Evolutionary conservation across 1,284 basidiomycete species (phyloP).

Genomic region (Trichosporon coremiiforme): DNA sequence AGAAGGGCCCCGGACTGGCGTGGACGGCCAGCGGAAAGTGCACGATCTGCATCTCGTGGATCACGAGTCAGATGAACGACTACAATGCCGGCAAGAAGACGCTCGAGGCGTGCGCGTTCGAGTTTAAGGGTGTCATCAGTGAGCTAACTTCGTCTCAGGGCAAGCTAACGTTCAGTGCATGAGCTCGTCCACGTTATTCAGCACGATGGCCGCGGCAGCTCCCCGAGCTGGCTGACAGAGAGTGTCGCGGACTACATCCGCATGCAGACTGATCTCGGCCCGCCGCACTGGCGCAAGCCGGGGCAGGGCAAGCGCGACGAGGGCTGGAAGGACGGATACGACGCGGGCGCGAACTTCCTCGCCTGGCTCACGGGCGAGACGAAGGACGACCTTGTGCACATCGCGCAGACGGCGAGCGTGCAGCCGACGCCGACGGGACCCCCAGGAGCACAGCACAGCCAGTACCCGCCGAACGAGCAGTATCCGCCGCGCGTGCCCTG

Average conservation of each 20-base stretch:
- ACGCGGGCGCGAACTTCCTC: conserved; percentile 43
- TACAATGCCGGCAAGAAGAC: conserved; percentile 32
- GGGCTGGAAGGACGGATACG: conserved; percentile 46
- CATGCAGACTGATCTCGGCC: conserved; percentile 36
- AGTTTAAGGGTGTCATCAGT: conserved; percentile 51
- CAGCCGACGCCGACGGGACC: conserved; percentile 19
- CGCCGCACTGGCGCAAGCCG: conserved; percentile 42
- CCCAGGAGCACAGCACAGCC: not conserved
- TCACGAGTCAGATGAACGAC: conserved; percentile 32
- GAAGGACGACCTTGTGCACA: conserved; percentile 21
- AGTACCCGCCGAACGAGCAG: conserved; percentile 13
- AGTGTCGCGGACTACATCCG: conserved; percentile 43
- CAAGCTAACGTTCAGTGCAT: conserved; percentile 35
- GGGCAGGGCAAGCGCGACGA: conserved; percentile 37
- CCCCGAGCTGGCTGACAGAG: conserved; percentile 44
- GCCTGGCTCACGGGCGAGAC: conserved; percentile 38
- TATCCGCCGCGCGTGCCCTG: conserved; percentile 17
- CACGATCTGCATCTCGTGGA: conserved; percentile 40
- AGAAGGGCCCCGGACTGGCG: conserved; percentile 37
- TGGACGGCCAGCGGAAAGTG: conserved; percentile 40
- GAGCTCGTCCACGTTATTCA: conserved; percentile 45
- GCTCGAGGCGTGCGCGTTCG: conserved; percentile 38
- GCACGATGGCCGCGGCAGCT: conserved; percentile 36
- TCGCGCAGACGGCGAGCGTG: not conserved
- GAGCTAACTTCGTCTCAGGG: conserved; percentile 8